phyloP scores from a whole-genome alignment of 805 yeast species.

The Barnettozyma sucrosica region DNA sequence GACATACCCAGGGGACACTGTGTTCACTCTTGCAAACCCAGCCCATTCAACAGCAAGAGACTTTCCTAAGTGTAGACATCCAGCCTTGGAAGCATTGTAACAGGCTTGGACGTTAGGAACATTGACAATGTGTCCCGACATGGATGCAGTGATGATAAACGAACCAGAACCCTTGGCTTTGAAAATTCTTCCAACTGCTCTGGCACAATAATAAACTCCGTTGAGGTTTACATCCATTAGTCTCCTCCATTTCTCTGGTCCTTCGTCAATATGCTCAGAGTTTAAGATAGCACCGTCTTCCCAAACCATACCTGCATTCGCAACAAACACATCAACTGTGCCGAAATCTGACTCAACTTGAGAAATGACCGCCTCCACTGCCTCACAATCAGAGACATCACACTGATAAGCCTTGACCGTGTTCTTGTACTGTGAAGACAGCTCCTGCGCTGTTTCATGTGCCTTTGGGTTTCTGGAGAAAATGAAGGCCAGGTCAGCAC shows the following conservation, averaged over 20 bases:
- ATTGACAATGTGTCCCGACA: slow-evolving; percentile 85
- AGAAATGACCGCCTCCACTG: slow-evolving; percentile 25
- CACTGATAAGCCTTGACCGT: slow-evolving; percentile 47
- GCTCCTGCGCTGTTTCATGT: slow-evolving; percentile 52
- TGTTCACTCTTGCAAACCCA: slow-evolving; percentile 79
- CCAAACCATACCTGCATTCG: slow-evolving; percentile 90
- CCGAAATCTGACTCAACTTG: slow-evolving; percentile 58
- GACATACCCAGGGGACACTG: slow-evolving; percentile 84
- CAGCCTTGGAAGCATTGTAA: slow-evolving; percentile 45
- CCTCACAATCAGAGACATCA: slow-evolving; percentile 25
- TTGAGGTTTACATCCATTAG: slow-evolving; percentile 72
- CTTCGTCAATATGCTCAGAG: slow-evolving; percentile 14
- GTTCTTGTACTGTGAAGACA: slow-evolving; percentile 54
- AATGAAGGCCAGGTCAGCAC: slow-evolving; percentile 66
- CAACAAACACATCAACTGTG: slow-evolving; percentile 75
- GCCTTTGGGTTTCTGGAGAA: slow-evolving; percentile 30
- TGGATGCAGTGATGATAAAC: slow-evolving; percentile 78
- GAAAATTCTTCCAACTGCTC: slow-evolving; percentile 67
- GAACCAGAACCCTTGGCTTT: slow-evolving; percentile 71
- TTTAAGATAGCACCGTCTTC: slow-evolving; percentile 51
- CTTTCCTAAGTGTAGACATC: slow-evolving; percentile 17
- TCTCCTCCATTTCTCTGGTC: slow-evolving; percentile 56
- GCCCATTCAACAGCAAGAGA: slow-evolving; percentile 66
- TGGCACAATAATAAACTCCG: slow-evolving; percentile 76
- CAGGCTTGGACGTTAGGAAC: slow-evolving; percentile 83